These are phyloP conservation scores for Rhizopogon sp. DNA, from an alignment of 768 basidiomycete species.

Conservation along the genomic window DNA sequence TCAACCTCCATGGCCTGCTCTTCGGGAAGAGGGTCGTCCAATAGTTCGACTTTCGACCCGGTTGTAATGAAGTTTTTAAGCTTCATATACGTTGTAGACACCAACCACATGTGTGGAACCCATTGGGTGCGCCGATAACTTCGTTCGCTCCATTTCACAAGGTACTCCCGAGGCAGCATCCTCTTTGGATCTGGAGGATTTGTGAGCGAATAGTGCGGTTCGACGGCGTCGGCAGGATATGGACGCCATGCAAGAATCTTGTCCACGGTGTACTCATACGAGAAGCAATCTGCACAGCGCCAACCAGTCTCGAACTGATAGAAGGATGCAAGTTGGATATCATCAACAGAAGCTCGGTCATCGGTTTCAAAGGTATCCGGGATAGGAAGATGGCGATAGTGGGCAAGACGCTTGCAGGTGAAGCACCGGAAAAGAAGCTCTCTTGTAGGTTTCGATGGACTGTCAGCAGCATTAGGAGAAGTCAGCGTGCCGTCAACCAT, in stretches of 20 bases:
- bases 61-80: constrained; percentile 71
- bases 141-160: constrained; percentile 82
- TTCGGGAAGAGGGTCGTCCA: constrained; percentile 39
- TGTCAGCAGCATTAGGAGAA: constrained; percentile 10
- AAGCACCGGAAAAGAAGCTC: constrained; percentile 78
- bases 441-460: constrained; percentile 13
- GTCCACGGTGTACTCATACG: constrained; percentile 65
- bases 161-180: constrained; percentile 80
- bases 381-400: constrained; percentile 68
- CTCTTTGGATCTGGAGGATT: constrained; percentile 49
- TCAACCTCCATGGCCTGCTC: constrained; percentile 23
- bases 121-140: constrained; percentile 80
- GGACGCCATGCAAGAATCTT: constrained; percentile 92
- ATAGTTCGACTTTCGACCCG: constrained; percentile 65
- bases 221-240: constrained; percentile 60
- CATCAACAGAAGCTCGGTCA: constrained; percentile 17
- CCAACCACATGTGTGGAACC: constrained; percentile 92
- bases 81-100: constrained; percentile 57
- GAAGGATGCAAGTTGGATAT: constrained; percentile 46
- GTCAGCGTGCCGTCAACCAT: constrained; percentile 27
- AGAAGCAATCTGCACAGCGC: constrained; percentile 76
- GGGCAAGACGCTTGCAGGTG: constrained; percentile 77
- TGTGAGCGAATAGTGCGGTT: constrained; percentile 37
- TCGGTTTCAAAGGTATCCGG: constrained; percentile 35
- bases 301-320: constrained; percentile 56